Evolutionary conservation across 2,329 filamentous ascomycete genomes (phyloP).

Genomic region (Plenodomus tracheiphilus): DNA sequence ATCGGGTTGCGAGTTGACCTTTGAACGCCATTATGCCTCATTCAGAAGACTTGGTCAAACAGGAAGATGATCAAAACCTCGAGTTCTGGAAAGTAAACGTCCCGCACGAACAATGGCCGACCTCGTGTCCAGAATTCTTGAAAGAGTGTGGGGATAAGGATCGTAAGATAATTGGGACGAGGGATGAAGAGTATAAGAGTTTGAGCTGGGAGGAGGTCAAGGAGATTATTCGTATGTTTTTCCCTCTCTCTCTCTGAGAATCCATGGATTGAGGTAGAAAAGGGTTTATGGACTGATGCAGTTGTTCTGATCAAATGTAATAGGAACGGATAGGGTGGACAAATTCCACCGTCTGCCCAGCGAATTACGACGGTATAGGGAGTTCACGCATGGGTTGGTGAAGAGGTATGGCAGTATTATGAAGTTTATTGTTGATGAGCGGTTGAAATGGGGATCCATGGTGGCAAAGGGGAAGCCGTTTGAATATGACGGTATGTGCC

Average conservation of each 20-base stretch:
- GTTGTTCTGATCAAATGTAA: not conserved
- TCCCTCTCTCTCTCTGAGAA: not conserved
- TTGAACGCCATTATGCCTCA: not conserved
- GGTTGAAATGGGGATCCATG: conserved; percentile 68
- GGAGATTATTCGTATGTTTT: conserved; percentile 53
- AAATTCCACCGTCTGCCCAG: conserved; percentile 76
- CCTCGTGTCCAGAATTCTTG: conserved; percentile 73
- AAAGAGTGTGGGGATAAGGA: conserved; percentile 68
- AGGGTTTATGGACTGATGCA: not conserved
- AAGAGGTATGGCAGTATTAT: conserved; percentile 74
- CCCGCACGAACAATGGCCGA: conserved; percentile 62
- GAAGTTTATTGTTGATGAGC: conserved; percentile 71
- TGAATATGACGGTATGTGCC: conserved; percentile 31
- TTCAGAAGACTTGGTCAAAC: too few species aligned
- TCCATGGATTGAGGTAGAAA: too few species aligned
- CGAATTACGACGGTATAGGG: conserved; percentile 75
- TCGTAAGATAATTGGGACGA: conserved; percentile 68
- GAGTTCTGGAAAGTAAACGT: conserved; percentile 88
- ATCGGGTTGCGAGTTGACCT: too few species aligned
- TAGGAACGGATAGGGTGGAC: conserved; percentile 69
- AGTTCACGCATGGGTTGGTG: conserved; percentile 67
- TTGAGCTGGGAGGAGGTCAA: conserved; percentile 72
- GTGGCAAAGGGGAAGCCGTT: conserved; percentile 49
- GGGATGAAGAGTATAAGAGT: conserved; percentile 65
- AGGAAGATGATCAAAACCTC: conserved; percentile 30